Evolutionary conservation across 225 moss, liverwort and hornwort genomes (phyloP).

Genomic region (Pseudisothecium myosuroides): DNA sequence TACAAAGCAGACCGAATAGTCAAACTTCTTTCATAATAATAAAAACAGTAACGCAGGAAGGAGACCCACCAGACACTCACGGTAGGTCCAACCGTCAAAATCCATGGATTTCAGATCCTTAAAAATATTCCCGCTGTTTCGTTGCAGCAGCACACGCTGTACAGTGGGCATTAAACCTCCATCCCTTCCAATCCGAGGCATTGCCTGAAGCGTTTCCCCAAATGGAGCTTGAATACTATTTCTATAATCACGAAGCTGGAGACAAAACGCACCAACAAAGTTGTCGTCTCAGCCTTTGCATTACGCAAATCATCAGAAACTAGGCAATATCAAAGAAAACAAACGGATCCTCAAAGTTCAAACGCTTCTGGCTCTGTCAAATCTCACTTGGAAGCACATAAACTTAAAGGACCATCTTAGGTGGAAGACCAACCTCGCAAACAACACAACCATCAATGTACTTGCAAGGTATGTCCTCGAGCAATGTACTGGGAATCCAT

Average conservation of each 20-base stretch:
- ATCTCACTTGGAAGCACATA: not conserved
- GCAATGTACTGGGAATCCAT: slow-evolving; percentile 78
- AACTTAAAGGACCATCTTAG: not conserved
- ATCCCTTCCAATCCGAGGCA: slow-evolving; percentile 36
- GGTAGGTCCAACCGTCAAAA: slow-evolving; percentile 81
- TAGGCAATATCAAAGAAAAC: not conserved
- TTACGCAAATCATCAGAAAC: not conserved
- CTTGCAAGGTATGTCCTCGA: slow-evolving; percentile 91
- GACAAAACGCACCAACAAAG: not conserved
- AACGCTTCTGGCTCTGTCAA: not conserved
- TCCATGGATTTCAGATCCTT: slow-evolving; percentile 88
- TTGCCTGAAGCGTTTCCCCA: slow-evolving; percentile 20
- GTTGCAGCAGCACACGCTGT: slow-evolving; percentile 65
- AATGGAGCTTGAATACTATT: slow-evolving; percentile 37
- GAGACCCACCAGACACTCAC: slow-evolving; percentile 72
- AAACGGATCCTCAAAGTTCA: not conserved
- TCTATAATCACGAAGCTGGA: slow-evolving; percentile 91
- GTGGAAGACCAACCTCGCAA: slow-evolving; percentile 60
- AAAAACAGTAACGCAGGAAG: not conserved
- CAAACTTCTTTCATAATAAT: not conserved
- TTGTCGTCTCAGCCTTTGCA: not conserved
- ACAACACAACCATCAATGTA: slow-evolving; percentile 87
- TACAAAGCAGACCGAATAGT: not conserved
- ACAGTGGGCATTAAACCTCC: slow-evolving; percentile 61
- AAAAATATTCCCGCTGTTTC: slow-evolving; percentile 70